Evolutionary conservation across 352 stramenopile genomes (phyloP).

Genomic region (Aphanomyces cochlioides): DNA sequence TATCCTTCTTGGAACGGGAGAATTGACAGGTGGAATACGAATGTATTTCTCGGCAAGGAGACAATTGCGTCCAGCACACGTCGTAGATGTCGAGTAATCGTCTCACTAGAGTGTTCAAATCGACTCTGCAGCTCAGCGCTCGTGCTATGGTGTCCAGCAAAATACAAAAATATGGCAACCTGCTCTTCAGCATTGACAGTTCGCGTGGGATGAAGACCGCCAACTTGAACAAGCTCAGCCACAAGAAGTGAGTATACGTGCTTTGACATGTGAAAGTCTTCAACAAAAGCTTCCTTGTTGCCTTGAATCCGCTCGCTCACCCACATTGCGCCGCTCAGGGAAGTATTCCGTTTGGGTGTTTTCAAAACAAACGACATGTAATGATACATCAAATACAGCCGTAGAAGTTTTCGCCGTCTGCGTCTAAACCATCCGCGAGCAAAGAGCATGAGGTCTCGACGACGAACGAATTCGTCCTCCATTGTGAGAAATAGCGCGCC

Average conservation of each 20-base stretch:
- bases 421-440: too few relatives aligned
- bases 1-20: neutral
- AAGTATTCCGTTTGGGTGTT: neutral
- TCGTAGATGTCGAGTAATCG: neutral
- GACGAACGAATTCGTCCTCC: too few relatives aligned
- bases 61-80: neutral
- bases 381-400: neutral
- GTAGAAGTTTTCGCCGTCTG: too few relatives aligned
- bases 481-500: too few relatives aligned
- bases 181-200: neutral
- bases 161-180: slow-evolving; percentile 12
- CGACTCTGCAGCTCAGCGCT: neutral
- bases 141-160: neutral
- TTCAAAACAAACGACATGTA: slow-evolving; percentile 1
- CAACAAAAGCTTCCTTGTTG: neutral
- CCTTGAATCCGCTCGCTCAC: neutral
- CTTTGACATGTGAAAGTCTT: neutral
- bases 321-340: neutral
- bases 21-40: neutral
- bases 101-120: slow-evolving; percentile 7
- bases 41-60: neutral
- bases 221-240: neutral
- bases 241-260: neutral
- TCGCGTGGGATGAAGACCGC: neutral
- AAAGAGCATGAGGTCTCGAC: too few relatives aligned